Evolutionary conservation across 257 asterid genomes (phyloP).

Genomic region (Solanum bukasovii): DNA sequence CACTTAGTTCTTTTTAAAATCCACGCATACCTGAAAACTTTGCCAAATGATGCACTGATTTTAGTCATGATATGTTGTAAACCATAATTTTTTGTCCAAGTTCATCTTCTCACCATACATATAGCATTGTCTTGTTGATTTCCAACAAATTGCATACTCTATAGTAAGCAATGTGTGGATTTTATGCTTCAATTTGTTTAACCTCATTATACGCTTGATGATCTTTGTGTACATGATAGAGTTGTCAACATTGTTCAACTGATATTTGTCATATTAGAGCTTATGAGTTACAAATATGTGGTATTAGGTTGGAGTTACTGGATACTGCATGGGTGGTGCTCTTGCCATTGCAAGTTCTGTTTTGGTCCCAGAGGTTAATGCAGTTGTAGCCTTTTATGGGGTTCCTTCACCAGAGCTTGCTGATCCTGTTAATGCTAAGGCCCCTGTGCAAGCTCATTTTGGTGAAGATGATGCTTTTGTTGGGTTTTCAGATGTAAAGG

Average conservation of each 20-base stretch:
- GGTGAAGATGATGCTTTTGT: constrained; percentile 66
- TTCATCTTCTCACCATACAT: not conserved
- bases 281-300: not conserved
- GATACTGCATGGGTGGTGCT: constrained; percentile 99
- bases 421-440: constrained; percentile 72
- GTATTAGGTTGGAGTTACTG: constrained; percentile 81
- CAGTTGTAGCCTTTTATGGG: constrained; percentile 88
- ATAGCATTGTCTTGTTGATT: not conserved
- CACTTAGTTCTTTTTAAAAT: not conserved
- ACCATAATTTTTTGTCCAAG: not conserved
- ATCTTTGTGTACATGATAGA: not conserved
- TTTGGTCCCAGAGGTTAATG: constrained; percentile 66
- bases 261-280: not conserved
- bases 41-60: not conserved
- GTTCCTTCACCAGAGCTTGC: constrained; percentile 88
- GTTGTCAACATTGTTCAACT: not conserved
- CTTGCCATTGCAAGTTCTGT: constrained; percentile 95
- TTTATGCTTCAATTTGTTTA: not conserved
- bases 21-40: not conserved
- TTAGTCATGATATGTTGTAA: not conserved
- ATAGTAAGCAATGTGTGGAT: not conserved
- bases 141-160: not conserved
- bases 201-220: not conserved
- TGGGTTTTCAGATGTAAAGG: constrained; percentile 92
- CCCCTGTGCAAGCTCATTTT: constrained; percentile 96